Conservation (phyloP, 2,329 filamentous ascomycete species). For the Atkinsonella hypoxylon region DNA sequence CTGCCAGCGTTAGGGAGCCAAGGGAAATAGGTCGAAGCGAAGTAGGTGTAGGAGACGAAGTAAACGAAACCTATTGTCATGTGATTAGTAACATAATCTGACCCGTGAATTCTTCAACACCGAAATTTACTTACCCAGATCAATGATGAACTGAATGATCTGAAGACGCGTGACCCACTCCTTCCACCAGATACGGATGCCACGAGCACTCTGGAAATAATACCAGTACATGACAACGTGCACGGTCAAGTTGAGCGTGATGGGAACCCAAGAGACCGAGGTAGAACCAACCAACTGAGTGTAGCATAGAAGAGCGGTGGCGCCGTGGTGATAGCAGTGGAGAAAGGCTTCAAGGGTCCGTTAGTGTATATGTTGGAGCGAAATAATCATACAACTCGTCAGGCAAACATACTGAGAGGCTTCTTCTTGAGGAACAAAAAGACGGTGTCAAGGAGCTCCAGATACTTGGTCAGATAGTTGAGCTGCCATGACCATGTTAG, state of each 20-base stretch:
- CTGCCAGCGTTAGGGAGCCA: conserved; percentile 73
- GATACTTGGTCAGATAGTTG: conserved; percentile 97
- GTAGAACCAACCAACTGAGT: conserved; percentile 90
- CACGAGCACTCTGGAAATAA: conserved; percentile 98
- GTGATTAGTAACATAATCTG: conserved; percentile 1
- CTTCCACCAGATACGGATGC: conserved; percentile 98
- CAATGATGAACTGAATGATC: conserved; percentile 94
- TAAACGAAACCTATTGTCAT: conserved; percentile 71
- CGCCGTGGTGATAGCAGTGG: conserved; percentile 97
- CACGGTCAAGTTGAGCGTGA: conserved; percentile 82
- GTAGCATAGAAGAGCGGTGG: conserved; percentile 94
- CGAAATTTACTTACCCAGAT: conserved; percentile 57
- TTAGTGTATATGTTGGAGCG: not conserved
- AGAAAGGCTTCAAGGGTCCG: conserved; percentile 61
- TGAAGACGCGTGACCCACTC: conserved; percentile 97
- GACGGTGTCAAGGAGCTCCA: conserved; percentile 88
- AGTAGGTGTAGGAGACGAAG: conserved; percentile 99
- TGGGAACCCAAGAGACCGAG: conserved; percentile 88
- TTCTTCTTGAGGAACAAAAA: conserved; percentile 99
- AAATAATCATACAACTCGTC: not conserved
- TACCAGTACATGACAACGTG: conserved; percentile 99
- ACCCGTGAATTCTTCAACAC: not conserved
- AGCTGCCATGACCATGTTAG: conserved; percentile 44
- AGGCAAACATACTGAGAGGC: conserved; percentile 51
- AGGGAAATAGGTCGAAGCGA: conserved; percentile 79